Percentiles rank a stretch among this genome's conserved stretches.
phyloP scores from a whole-genome alignment of 306 rosid species.

The Medicago truncatula region MtrunA17r5.0-ANR NC_053042.1:27583001-27583500 shows the following conservation, averaged over 20 bases:
- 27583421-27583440: too few relatives aligned
- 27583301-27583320: slow-evolving; percentile 64
- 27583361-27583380: slow-evolving; percentile 83
- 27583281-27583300: slow-evolving; percentile 80
- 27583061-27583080: slow-evolving; percentile 61
- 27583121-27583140: slow-evolving; percentile 82
- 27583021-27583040: slow-evolving; percentile 91
- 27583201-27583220: slow-evolving; percentile 73
- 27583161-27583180: slow-evolving; percentile 80
- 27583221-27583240: slow-evolving; percentile 67
- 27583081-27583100: slow-evolving; percentile 61
- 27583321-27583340: slow-evolving; percentile 92
- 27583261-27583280: slow-evolving; percentile 95
- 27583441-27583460: neutral
- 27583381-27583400: slow-evolving; percentile 22
- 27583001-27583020: slow-evolving; percentile 63
- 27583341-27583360: slow-evolving; percentile 94
- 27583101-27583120: slow-evolving; percentile 64
- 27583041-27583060: slow-evolving; percentile 68
- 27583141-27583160: slow-evolving; percentile 82
- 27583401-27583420: neutral
- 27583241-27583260: slow-evolving; percentile 62
- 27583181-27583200: slow-evolving; percentile 77
- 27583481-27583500: too few relatives aligned
- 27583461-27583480: neutral